phyloP scores from a whole-genome alignment of 2,329 filamentous ascomycete species.

The Lojkania enalia region DNA sequence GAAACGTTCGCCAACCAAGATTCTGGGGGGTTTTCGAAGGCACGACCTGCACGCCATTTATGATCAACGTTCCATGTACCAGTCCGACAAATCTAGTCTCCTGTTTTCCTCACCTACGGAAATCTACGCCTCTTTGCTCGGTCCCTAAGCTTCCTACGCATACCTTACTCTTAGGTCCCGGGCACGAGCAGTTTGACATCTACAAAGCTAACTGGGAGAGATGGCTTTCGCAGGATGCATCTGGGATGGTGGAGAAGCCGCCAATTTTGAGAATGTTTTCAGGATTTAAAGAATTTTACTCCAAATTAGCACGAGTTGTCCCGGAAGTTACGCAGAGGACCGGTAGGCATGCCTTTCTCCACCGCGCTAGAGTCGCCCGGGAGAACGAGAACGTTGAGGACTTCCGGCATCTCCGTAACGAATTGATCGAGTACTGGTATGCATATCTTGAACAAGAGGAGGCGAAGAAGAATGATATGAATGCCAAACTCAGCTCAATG shows the following conservation, averaged over 20 bases:
- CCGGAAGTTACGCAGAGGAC: slow-evolving; percentile 14
- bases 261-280: slow-evolving; percentile 38
- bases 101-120: background rate
- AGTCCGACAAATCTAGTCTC: background rate
- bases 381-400: slow-evolving; percentile 36
- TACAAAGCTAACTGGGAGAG: slow-evolving; percentile 29
- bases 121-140: slow-evolving; percentile 24
- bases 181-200: slow-evolving; percentile 22
- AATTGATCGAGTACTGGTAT: slow-evolving; percentile 36
- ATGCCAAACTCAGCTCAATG: slow-evolving; percentile 21
- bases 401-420: slow-evolving; percentile 31
- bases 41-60: slow-evolving; percentile 17
- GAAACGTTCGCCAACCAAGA: slow-evolving; percentile 33
- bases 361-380: slow-evolving; percentile 39
- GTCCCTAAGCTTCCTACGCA: slow-evolving; percentile 27
- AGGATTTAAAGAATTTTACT: slow-evolving; percentile 39
- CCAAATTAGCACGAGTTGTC: slow-evolving; percentile 21
- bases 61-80: slow-evolving; percentile 21
- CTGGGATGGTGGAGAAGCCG: slow-evolving; percentile 18
- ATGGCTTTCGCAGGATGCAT: slow-evolving; percentile 15
- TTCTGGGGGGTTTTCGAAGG: slow-evolving; percentile 31
- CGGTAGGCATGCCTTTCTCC: slow-evolving; percentile 30
- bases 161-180: slow-evolving; percentile 16
- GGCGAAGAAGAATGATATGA: slow-evolving; percentile 25
- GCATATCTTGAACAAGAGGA: slow-evolving; percentile 31